Conservation (phyloP, 768 basidiomycete species). For the Boletus fagicola region DNA sequence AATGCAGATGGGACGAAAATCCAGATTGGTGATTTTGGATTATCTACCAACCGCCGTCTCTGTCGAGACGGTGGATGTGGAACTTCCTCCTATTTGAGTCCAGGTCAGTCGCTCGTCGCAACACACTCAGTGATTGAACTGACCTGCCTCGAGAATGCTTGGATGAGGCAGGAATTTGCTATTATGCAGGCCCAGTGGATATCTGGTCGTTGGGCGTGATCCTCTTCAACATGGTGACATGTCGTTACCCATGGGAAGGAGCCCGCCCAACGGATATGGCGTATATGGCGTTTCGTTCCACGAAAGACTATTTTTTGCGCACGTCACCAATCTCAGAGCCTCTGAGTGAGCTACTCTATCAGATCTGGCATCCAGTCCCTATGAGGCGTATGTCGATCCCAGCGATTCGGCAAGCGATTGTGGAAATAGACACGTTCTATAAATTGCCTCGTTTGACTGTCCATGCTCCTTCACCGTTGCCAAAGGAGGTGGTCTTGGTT, state of each 20-base stretch:
- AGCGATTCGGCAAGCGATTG: slow-evolving; percentile 15
- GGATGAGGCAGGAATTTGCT: slow-evolving; percentile 34
- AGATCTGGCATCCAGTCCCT: slow-evolving; percentile 17
- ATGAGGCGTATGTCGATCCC: slow-evolving; percentile 18
- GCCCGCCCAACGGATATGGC: slow-evolving; percentile 1
- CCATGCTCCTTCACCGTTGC: neutral
- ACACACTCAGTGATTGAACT: slow-evolving; percentile 2
- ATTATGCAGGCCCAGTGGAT: slow-evolving; percentile 38
- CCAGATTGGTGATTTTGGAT: slow-evolving; percentile 75
- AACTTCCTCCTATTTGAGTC: slow-evolving; percentile 65
- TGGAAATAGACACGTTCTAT: slow-evolving; percentile 19
- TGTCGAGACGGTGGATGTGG: slow-evolving; percentile 58
- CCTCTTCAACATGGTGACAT: slow-evolving; percentile 79
- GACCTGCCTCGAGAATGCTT: slow-evolving; percentile 50
- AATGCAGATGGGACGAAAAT: slow-evolving; percentile 50
- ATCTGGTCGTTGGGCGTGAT: slow-evolving; percentile 79
- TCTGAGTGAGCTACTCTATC: slow-evolving; percentile 6
- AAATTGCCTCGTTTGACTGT: neutral
- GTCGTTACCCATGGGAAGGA: slow-evolving; percentile 28
- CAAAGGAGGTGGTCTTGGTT: neutral
- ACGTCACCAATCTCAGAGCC: slow-evolving; percentile 9
- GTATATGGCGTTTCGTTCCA: slow-evolving; percentile 2
- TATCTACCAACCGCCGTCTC: slow-evolving; percentile 47
- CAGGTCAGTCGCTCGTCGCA: slow-evolving; percentile 48
- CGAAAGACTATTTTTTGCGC: slow-evolving; percentile 1